Base-by-base conservation (phyloP, 1,284 basidiomycete species). In the Agroathelia rolfsii region DNA sequence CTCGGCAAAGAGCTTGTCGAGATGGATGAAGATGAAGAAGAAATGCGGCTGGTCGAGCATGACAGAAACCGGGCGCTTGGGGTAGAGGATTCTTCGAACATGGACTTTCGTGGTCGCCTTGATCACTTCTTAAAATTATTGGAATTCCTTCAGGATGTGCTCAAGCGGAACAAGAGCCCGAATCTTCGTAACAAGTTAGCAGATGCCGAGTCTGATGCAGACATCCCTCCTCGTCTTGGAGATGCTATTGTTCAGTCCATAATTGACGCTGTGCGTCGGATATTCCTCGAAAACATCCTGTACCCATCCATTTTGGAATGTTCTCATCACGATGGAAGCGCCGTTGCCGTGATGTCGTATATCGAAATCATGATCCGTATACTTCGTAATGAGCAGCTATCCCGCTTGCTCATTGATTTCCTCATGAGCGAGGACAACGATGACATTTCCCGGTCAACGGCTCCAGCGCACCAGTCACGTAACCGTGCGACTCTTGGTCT, bases 281-380 rank as follows among this genome's bases (percentile, higher is more conserved):
- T 86, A 24, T 95, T 95, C 56, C 61, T 96, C 17, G 85, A 93
- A 56, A 94, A 93, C 47, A 83, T 96, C 16, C 61, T 96, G 19
- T 95, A 95, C 51, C 90, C 93, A 0, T 88, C 89, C 4, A 75
- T 98, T 30, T 66, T 96, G 31, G 93, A 97, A 51, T 95, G 90
- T 56, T 93, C 90, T 1, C 85, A 89, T 41, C 53, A 65, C 5
- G 93, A 98, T 54, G 93, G 93, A 15, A 95, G 90, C 42, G 86
- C 92, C 0, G 84, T 95, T 1, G 94, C 94, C 2, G 90, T 97
- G 32, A 81, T 97, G 72, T 89, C 84, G n/a, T 97, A 98, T 49
- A 79, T 97, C 40, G 88, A 96, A 40, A 73, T 86, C 47, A 80
- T 90, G 61, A 69, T 93, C 33, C 69, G 77, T 30, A 84, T 80